Base-by-base conservation (phyloP, 139 green algal species). In the Chlamydomonas applanata region DNA sequence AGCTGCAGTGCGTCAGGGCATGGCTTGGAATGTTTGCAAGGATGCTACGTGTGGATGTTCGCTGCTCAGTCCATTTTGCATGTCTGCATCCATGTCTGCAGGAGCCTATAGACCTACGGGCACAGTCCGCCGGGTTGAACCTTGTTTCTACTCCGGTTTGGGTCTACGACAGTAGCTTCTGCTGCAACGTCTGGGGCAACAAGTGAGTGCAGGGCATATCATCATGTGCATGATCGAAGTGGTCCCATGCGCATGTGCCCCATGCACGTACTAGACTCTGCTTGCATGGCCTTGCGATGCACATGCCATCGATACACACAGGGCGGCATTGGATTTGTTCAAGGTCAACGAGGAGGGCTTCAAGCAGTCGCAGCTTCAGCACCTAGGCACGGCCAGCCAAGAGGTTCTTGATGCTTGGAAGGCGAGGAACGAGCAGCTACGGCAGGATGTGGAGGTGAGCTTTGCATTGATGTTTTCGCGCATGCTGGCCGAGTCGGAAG, bases 121-220 rank as follows among this genome's bases (percentile, higher is more conserved):
- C 63, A 3, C 70, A 82, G n/a, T 60, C 49, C 36, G 35, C 49
- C 53, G 68, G 75, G 25, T 79, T 84, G 57, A 74, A 87, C 49
- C 27, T 84, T 35, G 57, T 79, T 13, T 65, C 35, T 0, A 57
- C 70, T 29, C 71, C 76, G 19, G 54, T 84, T 20, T 87, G 82
- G 82, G 63, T 84, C 44, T 87, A 87, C 72, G 68, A 82, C 74
- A 73, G 63, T 19, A 72, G 22, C 33, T 79, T 65, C 24, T 64
- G 77, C 36, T 72, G 64, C 30, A 87, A 87, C 60, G 34, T 87
- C 1, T 87, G 82, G 82, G 82, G 82, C 29, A 87, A 87, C 69
- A 78, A 66, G 81, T 86, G 63, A 73, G 74, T 9, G 14, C 17
- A 64, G 19, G n/a, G n/a, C n/a, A n/a, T n/a, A n/a, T n/a, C n/a